Base-by-base conservation (phyloP, 306 rosid genomes). In the Prosopis cineraria region DNA sequence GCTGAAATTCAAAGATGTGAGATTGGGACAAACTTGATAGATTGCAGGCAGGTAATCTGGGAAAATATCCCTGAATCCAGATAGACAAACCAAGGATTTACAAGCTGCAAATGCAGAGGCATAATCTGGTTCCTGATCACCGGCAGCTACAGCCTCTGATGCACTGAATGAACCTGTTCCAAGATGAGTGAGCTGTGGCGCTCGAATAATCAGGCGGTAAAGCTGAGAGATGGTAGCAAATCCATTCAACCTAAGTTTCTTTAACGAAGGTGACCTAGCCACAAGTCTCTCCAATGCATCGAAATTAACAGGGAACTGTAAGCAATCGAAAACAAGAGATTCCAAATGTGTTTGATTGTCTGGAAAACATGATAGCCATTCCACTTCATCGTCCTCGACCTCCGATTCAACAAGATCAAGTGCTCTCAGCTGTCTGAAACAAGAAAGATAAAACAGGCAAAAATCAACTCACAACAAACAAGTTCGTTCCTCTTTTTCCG, bases 101-200 rank as follows among this genome's bases (percentile, higher is more conserved):
- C 91, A 88, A 66, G 91, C 86, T 12, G 85, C 79, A 74, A 92
- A 90, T 3, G 93, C 89, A 41, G 93, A 68, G 0, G 43, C 69
- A 79, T 71, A 87, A 76, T 92, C 91, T 2, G 79, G 85, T 73
- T 92, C 94, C 60, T 69, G 90, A 76, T 90, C 96, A 41, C 76
- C 83, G 40, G 64, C 78, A 73, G 74, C 77, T 63, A 59, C 66
- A 44, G 41, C 88, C 70, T 90, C 97, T 0, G 66, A 5, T 13
- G 80, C 73, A 66, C 74, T 50, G 69, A 93, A 90, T 0, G 91
- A 85, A 7, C 97, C 97, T 0, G 97, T 93, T 66, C 96, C 97
- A 34, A 93, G 84, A 68, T 90, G 96, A 0, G 97, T 93, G 62
- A 93, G 91, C 45, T 89, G 92, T 1, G 97, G 97, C 13, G 97